phyloP scores from a whole-genome alignment of 2,329 filamentous ascomycete genomes.

The Knoxdaviesia capensis region DNA sequence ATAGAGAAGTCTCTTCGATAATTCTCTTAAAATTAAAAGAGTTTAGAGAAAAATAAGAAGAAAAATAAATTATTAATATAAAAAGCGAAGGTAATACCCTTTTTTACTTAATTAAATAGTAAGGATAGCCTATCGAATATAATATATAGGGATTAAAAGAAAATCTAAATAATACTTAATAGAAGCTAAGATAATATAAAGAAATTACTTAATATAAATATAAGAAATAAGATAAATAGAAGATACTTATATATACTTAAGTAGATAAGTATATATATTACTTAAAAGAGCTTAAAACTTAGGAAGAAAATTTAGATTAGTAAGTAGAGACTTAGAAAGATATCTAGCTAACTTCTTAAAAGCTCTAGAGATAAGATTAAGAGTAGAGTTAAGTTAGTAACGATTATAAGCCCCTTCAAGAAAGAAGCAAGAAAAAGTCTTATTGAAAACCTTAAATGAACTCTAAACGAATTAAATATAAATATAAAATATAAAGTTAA shows the following conservation, averaged over 20 bases:
- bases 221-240: not conserved
- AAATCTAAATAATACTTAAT: conserved; percentile 1
- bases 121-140: not conserved
- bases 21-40: conserved; percentile 1
- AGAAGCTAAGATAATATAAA: conserved; percentile 1
- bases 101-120: too few relatives aligned
- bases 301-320: too few relatives aligned
- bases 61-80: not conserved
- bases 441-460: too few relatives aligned
- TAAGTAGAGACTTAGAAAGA: too few relatives aligned
- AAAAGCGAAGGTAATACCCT: too few relatives aligned
- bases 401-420: too few relatives aligned
- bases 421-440: too few relatives aligned
- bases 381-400: not conserved
- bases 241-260: not conserved
- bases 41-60: not conserved
- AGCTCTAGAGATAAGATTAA: not conserved
- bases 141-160: not conserved
- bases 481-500: too few relatives aligned
- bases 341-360: not conserved
- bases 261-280: not conserved
- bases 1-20: not conserved
- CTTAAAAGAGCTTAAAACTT: not conserved
- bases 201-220: conserved; percentile 1
- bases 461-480: too few relatives aligned